Evolutionary conservation across 306 rosid species (phyloP), one percentile per base, ranked within the genome.

Genomic region (Lotus japonicus): DNA sequence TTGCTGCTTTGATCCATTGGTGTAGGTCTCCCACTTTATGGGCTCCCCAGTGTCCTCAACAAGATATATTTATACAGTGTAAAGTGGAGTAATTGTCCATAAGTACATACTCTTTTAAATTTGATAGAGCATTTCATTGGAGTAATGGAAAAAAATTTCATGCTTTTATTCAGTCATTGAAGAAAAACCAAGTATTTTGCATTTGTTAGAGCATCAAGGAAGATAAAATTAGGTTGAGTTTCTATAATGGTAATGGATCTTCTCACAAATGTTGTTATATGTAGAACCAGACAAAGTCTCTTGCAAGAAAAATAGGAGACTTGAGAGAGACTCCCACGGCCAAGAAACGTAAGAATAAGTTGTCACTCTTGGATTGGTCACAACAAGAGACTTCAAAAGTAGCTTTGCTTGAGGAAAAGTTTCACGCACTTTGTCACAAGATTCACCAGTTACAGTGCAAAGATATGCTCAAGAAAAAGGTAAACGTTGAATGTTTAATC

Each of bases 361-460:
- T 78, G 50, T 64, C 82, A 39, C 86, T 84, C 58, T 77, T 79
- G 49, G 59, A 69, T 73, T 68, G 80, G 39, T 83, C 84, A 64
- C 60, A 45, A 11, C 66, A 36, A 33, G 72, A 84, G 73, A 72
- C 83, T 76, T 74, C 80, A 55, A 68, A 75, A 60, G 21, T 79
- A 56, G 80, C 79, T 44, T 76, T 77, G 17, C 84, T 81, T 5
- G 90, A 88, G 86, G 89, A 88, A 80, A 92, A 84, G 54, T 86
- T 88, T 76, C 83, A 80, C 74, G 85, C 80, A 58, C 82, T 90
- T 71, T 54, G 65, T 71, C 83, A 83, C 70, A 86, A 76, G 88
- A 90, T 90, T 57, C 81, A 75, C 67, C 90, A 86, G 41, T 59
- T 92, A 49, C 98, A 92, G 84, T 49, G 80, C 77, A 84, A 77